Base-by-base conservation (phyloP, 768 basidiomycete species). In the Tricholoma bakamatsutake region DNA sequence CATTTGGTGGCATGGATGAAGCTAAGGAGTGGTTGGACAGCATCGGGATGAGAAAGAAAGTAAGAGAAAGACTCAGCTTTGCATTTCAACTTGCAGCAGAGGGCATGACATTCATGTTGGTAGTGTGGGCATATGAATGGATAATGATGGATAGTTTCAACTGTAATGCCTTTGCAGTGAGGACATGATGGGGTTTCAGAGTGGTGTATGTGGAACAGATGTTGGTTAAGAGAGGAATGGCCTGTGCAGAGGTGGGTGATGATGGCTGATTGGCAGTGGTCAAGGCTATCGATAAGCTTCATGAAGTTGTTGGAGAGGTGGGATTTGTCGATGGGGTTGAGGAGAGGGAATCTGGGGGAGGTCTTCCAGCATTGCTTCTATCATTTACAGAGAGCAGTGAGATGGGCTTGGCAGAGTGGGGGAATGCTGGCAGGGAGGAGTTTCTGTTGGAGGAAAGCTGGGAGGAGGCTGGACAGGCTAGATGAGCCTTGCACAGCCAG, bases 391-490 rank as follows among this genome's bases (percentile, higher is more conserved):
- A 56, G 47, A 4, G 27, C 39, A 10, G 42, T 40, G 8, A 50
- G 39, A 18, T 42, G 46, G 12, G 43, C 46, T 28, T 63, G 60
- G 3, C 39, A 18, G 4, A 61, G 50, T 13, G 62, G 58, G 3
- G 64, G 55, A 11, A 46, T 55, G 50, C 65, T 66, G 28, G 31
- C 15, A 3, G 59, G 62, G 33, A 65, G 57, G 12, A 52, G 50
- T 5, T 31, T 33, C 3, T 17, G 5, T 9, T 42, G 15, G 1
- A 60, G 52, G 15, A 18, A 60, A 0, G 1, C 12, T 3, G 49
- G 59, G 31, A 57, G 55, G 43, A 8, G 30, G 13, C 18, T 17
- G 5, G 31, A 0, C 1, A 17, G 28, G 43, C 59, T 60, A 3
- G 59, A 53, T 0, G 31, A 10, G 7, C 56, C 56, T 30, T 31